Evolutionary conservation across 2,329 filamentous ascomycete species (phyloP).

Genomic region (Paecilomyces formosus): DNA sequence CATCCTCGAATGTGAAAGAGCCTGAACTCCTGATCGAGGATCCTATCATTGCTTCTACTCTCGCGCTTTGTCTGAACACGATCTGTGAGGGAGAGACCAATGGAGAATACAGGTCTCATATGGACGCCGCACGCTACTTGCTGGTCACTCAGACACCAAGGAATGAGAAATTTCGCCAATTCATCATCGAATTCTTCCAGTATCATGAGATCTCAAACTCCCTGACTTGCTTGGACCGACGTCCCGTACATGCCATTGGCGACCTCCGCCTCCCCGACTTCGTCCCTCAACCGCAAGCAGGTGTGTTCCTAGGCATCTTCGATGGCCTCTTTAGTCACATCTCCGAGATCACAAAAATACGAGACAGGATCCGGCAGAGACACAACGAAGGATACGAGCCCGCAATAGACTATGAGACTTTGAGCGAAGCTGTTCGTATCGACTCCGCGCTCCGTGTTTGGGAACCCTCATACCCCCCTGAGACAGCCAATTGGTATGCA

Average conservation of each 20-base stretch:
- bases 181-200: slow-evolving; percentile 70
- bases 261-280: slow-evolving; percentile 49
- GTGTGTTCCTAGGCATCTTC: slow-evolving; percentile 66
- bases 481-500: slow-evolving; percentile 48
- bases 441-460: slow-evolving; percentile 67
- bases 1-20: slow-evolving; percentile 14
- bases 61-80: slow-evolving; percentile 54
- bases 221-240: slow-evolving; percentile 48
- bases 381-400: slow-evolving; percentile 58
- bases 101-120: slow-evolving; percentile 72
- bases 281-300: slow-evolving; percentile 48
- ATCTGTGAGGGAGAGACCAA: slow-evolving; percentile 53
- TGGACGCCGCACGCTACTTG: slow-evolving; percentile 66
- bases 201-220: slow-evolving; percentile 63
- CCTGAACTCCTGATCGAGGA: slow-evolving; percentile 42
- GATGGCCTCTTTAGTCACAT: slow-evolving; percentile 76
- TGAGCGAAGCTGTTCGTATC: slow-evolving; percentile 68
- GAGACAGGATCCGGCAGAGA: slow-evolving; percentile 64
- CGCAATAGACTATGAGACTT: slow-evolving; percentile 62
- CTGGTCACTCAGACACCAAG: slow-evolving; percentile 53
- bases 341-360: slow-evolving; percentile 68
- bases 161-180: slow-evolving; percentile 65
- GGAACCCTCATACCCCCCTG: slow-evolving; percentile 53
- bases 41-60: slow-evolving; percentile 54
- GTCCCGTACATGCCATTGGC: slow-evolving; percentile 45